These are phyloP conservation scores for Sporothrix inflata DNA, from an alignment of 2,329 filamentous ascomycete species.

Conservation along the genomic window DNA sequence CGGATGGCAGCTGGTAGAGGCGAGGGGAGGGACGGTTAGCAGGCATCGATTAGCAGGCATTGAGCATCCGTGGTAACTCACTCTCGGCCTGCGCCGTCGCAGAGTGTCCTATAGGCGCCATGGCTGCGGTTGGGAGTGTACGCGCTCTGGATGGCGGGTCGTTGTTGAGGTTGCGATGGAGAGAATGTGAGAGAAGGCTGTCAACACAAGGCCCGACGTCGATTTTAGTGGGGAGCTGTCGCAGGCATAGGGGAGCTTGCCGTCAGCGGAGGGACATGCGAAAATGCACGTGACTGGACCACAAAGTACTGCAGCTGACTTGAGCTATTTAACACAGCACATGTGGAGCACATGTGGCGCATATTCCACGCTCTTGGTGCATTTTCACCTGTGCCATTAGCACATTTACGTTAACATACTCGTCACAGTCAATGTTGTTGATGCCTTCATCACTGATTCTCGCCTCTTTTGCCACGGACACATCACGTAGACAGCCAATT, in stretches of 20 bases:
- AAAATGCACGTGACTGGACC: background rate
- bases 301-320: no score
- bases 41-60: background rate
- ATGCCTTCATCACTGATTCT: no score
- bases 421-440: no score
- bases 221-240: slow-evolving; percentile 11
- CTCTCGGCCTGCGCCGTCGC: slow-evolving; percentile 33
- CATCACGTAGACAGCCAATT: no score
- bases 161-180: background rate
- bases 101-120: slow-evolving; percentile 46
- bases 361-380: no score
- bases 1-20: slow-evolving; percentile 33
- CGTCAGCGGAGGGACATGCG: no score
- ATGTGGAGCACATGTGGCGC: no score
- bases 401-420: no score
- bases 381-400: no score
- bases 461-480: no score
- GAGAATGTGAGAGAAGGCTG: background rate
- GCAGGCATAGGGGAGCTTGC: background rate
- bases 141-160: background rate
- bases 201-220: background rate
- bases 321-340: no score
- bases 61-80: slow-evolving; percentile 16
- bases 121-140: slow-evolving; percentile 35
- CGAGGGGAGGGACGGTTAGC: background rate